Evolutionary conservation across 257 asterid species (phyloP), one percentile per base, ranked within the genome.

Genomic region (Rhazya stricta): DNA sequence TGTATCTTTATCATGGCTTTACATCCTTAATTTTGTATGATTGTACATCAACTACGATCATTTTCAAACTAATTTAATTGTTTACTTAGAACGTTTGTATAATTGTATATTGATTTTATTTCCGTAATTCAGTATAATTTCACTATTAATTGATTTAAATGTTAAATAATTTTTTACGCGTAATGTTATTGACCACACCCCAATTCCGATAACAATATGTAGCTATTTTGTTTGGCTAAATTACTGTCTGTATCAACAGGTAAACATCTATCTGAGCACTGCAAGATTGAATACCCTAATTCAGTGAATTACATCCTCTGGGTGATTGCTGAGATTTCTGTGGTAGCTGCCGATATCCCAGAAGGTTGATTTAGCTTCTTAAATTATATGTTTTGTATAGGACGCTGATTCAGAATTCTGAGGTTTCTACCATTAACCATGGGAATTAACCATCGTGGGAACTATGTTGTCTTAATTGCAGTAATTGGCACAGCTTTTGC

Each of bases 401-500:
- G 2, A 18, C 7, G 11, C 10, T 62, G 65, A 71, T 6, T 15
- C 2, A 32, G 43, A n/a, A 50, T 4, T 34, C 5, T 46, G 16
- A 19, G 2, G 18, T 67, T 42, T 5, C 8, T 11, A n/a, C 6
- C 19, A 67, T 37, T 36, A 36, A 16, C 15, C 1, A 19, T 39
- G 8, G 4, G 0, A 25, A 25, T 32, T 5, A 27, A 30, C 0
- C 3, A 29, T 45, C 3, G n/a, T n/a, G n/a, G n/a, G n/a, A n/a
- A n/a, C n/a, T 25, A 36, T 39, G 3, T 9, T n/a, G 39, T 57
- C 2, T 16, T 73, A 29, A 50, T 25, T 58, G 29, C 62, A 94
- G 97, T 94, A 57, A 90, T 94, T 53, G 98, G 98, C 80, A 94
- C 97, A 62, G 97, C 98, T 53, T 94, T 94, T 88, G 97, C 98